Evolutionary conservation across 2,329 filamentous ascomycete genomes (phyloP), one percentile per base, ranked within the genome.

Genomic region (Cyphellophora attinorum): DNA sequence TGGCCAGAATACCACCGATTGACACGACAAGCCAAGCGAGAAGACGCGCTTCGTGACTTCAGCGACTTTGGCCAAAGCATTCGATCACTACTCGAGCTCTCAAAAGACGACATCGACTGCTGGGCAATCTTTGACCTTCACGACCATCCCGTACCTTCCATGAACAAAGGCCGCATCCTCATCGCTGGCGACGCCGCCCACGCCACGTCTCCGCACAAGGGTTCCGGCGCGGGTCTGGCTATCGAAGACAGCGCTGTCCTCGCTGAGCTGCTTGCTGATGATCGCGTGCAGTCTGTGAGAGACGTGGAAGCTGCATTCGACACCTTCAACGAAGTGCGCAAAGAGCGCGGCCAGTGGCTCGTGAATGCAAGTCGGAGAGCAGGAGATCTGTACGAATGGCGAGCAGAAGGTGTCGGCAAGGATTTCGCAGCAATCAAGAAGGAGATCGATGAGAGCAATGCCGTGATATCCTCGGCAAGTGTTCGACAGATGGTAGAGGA

Each of bases 101-200:
- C 50, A 2, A 49, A 55, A 12, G 40, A 45, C 10, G 38, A 56
- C 5, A 45, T 56, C 25, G 51, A 50, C 19, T 41, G 48, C 19
- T 62, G 60, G 60, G 60, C 58, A 2, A 61, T 63, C 29, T 60
- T 61, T 45, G 58, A 62, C 44, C 42, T 57, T 2, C 52, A 49
- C 13, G 50, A 59, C 19, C 35, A 61, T 39, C 59, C 61, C 1
- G 50, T 58, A n/a, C 50, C 58, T 2, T 49, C 48, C 6, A 61
- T 57, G 42, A 41, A 52, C 45, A 53, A 58, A 39, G 51, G 48
- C 32, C 49, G 50, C 5, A 37, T 62, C 5, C 50, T 48, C 11
- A 51, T 64, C 23, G 43, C 55, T 19, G 60, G 60, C 12, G 60
- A 63, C 35, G 58, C 60, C 2, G 59, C 59, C 4, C 61, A 64